Conservation (phyloP, 139 green algal genomes). For the Picochlorum sp. region DNA sequence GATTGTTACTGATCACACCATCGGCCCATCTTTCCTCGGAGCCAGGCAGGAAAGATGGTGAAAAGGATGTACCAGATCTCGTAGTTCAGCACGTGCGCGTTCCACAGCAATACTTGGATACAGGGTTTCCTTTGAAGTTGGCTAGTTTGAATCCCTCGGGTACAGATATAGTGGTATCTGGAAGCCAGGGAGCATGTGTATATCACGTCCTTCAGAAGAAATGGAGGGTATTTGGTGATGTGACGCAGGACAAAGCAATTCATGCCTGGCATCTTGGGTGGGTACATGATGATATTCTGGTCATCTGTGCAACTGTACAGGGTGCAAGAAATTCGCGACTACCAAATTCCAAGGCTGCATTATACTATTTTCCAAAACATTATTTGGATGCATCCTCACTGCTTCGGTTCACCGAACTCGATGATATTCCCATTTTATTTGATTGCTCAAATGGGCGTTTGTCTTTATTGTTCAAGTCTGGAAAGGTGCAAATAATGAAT, state of each 20-base stretch:
- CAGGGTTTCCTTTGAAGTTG: slow-evolving; percentile 50
- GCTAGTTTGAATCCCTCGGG: slow-evolving; percentile 45
- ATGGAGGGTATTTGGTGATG: slow-evolving; percentile 82
- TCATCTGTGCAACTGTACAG: slow-evolving; percentile 2
- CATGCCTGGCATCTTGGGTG: slow-evolving; percentile 47
- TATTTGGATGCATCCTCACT: slow-evolving; percentile 80
- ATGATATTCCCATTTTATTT: slow-evolving; percentile 65
- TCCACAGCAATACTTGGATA: slow-evolving; percentile 58
- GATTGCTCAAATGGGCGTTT: slow-evolving; percentile 36
- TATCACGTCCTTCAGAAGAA: slow-evolving; percentile 48
- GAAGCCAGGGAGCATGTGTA: slow-evolving; percentile 61
- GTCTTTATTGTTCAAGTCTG: not conserved
- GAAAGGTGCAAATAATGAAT: not conserved
- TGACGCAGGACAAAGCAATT: slow-evolving; percentile 65
- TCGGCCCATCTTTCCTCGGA: too few species aligned
- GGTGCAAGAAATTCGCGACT: too few species aligned
- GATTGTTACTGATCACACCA: too few species aligned
- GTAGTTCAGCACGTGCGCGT: slow-evolving; percentile 49
- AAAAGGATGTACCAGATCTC: slow-evolving; percentile 25
- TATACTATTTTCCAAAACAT: slow-evolving; percentile 44
- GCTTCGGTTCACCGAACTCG: slow-evolving; percentile 28
- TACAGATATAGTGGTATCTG: slow-evolving; percentile 77
- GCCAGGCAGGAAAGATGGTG: not conserved
- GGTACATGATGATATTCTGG: slow-evolving; percentile 45
- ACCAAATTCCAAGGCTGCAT: not conserved